Evolutionary conservation across 75 land plant species (phyloP).

Genomic region (Cupressus sempervirens): DNA sequence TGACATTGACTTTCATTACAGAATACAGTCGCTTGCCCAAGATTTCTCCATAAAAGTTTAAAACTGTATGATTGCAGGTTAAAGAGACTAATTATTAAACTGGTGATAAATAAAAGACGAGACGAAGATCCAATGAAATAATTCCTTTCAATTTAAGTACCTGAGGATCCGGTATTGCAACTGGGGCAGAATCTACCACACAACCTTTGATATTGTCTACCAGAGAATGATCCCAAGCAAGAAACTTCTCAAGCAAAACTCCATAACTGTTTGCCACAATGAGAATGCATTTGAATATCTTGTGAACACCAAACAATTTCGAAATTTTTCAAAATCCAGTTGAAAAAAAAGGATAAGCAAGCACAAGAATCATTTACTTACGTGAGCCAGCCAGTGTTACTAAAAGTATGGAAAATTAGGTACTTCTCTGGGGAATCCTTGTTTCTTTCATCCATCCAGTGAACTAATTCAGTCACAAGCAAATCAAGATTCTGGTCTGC

Average conservation of each 20-base stretch:
- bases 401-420: constrained; percentile 89
- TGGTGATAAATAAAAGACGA: neutral
- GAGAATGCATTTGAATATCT: neutral
- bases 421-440: constrained; percentile 41
- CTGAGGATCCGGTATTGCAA: constrained; percentile 94
- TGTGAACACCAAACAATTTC: neutral
- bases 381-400: constrained; percentile 98
- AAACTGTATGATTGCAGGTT: neutral
- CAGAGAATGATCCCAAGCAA: constrained; percentile 47
- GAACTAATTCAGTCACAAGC: constrained; percentile 61
- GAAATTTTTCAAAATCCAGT: neutral
- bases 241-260: constrained; percentile 75
- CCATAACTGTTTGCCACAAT: constrained; percentile 62
- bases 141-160: constrained; percentile 24
- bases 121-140: neutral
- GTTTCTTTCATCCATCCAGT: constrained; percentile 60
- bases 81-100: neutral
- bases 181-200: constrained; percentile 96
- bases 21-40: neutral
- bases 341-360: neutral
- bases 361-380: constrained; percentile 26
- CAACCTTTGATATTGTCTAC: constrained; percentile 77
- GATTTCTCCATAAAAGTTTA: no score
- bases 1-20: neutral
- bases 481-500: constrained; percentile 69